Base-by-base conservation (phyloP, 768 basidiomycete genomes). In the Serendipita vermifera region DNA sequence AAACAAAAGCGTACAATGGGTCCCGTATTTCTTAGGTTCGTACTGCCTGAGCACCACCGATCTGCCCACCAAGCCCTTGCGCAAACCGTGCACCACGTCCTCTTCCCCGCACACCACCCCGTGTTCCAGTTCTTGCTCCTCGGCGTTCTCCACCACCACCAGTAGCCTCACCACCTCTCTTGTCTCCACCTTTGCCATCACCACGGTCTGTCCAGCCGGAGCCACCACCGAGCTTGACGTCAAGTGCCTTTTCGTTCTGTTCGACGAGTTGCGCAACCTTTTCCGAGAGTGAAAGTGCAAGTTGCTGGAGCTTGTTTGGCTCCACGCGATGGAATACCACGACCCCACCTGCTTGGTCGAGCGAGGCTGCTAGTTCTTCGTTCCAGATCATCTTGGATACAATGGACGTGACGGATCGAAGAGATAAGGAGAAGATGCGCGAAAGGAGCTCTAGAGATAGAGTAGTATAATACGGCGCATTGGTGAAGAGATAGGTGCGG, bases 311-410 rank as follows among this genome's bases (percentile, higher is more conserved):
- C 41, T 88, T 85, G 14, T 86, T 82, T 33, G 87, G 77, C 62
- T 97, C 93, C 57, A 90, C 79, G 56, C 90, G 83, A 66, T 98
- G 90, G 75, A 98, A 92, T 41, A 94, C 83, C 56, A 99, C 78
- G 38, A 94, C 91, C 33, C 82, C 85, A 22, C 83, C 83, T 15
- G 88, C 83, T 66, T 88, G 90, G 67, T 98, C 96, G 55, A 98
- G 75, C 14, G 92, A 93, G 2, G 94, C 96, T 1, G 85, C 76
- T 9, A 99, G 74, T 65, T 97, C 92, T 64, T 97, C 96, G 64
- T 78, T 90, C 90, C 93, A 97, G 63, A 98, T 96, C 96, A 99
- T 97, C 70, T 92, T 89, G 26, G 89, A 93, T 36, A 97, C 87
- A 61, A 96, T 81, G 11, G 91, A 90, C 5, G 85, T 90, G 3